phyloP scores from a whole-genome alignment of 768 basidiomycete genomes.

The Tulasnella sp. region DNA sequence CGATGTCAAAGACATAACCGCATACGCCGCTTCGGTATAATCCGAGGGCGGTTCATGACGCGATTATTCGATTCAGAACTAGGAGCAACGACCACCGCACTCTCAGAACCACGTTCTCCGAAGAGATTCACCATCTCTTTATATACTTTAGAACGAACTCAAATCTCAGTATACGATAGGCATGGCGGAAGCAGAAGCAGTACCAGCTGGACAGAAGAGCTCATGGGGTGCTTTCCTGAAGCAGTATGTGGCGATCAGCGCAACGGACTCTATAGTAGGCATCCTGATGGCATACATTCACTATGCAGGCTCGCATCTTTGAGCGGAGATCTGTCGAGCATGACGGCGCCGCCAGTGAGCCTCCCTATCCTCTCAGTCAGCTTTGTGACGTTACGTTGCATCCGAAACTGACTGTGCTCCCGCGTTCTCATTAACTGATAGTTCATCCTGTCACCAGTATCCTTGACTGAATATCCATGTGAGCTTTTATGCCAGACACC shows the following conservation, averaged over 20 bases:
- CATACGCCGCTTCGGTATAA: too few species aligned
- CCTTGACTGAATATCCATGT: slow-evolving; percentile 89
- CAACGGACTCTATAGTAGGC: neutral
- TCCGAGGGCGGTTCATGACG: too few species aligned
- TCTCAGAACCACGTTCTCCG: too few species aligned
- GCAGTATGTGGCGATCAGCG: slow-evolving; percentile 43
- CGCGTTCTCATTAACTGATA: slow-evolving; percentile 27
- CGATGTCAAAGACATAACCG: too few species aligned
- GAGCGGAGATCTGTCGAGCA: slow-evolving; percentile 74
- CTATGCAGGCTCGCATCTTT: slow-evolving; percentile 61
- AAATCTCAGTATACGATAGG: too few species aligned
- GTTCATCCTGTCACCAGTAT: slow-evolving; percentile 85
- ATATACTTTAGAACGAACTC: too few species aligned
- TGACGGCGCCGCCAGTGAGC: slow-evolving; percentile 50
- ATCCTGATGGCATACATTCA: neutral
- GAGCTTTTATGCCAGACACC: slow-evolving; percentile 23
- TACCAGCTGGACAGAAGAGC: slow-evolving; percentile 71
- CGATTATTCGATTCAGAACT: too few species aligned
- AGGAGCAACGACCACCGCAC: too few species aligned
- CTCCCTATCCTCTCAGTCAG: neutral
- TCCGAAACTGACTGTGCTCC: neutral
- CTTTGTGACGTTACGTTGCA: neutral
- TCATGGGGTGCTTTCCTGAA: slow-evolving; percentile 90
- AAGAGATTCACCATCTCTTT: too few species aligned
- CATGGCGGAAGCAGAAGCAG: slow-evolving; percentile 32